Percentiles rank a stretch among this genome's conserved stretches.
Conservation (phyloP, 768 basidiomycete species). For the Peribolospora baueri region DNA sequence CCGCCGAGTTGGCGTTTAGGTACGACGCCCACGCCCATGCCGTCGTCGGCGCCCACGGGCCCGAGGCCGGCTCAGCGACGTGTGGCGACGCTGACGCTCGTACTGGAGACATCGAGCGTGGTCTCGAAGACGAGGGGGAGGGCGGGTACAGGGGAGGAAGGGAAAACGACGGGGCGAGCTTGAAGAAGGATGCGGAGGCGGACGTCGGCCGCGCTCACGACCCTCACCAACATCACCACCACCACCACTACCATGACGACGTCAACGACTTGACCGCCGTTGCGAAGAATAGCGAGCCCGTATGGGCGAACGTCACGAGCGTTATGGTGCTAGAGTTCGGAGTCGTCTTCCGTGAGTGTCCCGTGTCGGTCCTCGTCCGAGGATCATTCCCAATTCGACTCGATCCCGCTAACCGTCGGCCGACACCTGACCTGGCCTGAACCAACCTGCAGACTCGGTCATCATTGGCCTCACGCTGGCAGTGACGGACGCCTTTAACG, state of each 20-base stretch:
- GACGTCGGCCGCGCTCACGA: conserved; percentile 6
- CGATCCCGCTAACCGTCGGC: too few species aligned
- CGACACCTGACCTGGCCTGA: not conserved
- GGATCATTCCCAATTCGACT: too few species aligned
- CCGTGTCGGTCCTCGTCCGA: conserved; percentile 23
- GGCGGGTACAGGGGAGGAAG: not conserved
- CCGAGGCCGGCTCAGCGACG: conserved; percentile 23
- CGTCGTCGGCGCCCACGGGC: conserved; percentile 40
- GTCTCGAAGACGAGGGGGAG: not conserved
- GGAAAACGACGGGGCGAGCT: conserved; percentile 6
- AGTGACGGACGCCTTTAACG: conserved; percentile 53
- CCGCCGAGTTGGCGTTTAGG: conserved; percentile 40
- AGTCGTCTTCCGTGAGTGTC: conserved; percentile 39
- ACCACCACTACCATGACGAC: too few species aligned
- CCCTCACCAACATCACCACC: not conserved
- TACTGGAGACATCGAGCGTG: too few species aligned
- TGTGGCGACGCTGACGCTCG: not conserved
- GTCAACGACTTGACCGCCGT: conserved; percentile 17
- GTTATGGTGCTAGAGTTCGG: conserved; percentile 86
- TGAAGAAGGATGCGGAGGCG: conserved; percentile 8
- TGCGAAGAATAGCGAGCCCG: too few species aligned
- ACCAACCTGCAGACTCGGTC: conserved; percentile 26
- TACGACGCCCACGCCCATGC: conserved; percentile 41
- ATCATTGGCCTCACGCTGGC: conserved; percentile 78
- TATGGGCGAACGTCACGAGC: conserved; percentile 44